Base-by-base conservation (phyloP, 1,284 basidiomycete species). In the Ceratorhiza oryzae-sativae region DNA sequence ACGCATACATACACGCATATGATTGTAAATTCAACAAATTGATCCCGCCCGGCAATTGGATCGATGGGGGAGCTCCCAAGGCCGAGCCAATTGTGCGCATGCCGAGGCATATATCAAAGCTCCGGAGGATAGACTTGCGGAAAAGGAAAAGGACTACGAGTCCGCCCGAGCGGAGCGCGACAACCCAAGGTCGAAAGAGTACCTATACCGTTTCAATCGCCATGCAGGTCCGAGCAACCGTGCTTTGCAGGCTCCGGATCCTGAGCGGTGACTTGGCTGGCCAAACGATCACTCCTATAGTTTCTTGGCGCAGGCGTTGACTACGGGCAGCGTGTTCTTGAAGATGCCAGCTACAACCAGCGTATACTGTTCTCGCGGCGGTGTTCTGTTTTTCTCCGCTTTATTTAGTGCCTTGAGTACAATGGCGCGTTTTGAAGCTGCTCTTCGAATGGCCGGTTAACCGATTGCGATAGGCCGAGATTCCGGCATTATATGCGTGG, bases 321-420 rank as follows among this genome's bases (percentile, higher is more conserved):
- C 20, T 48, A 48, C 20, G 46, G 46, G 46, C 5, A 48, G 46
- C 23, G 46, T 48, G 23, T 48, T 48, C 23, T 48, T 48, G 46
- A 48, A 48, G 46, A 48, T 48, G 46, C 18, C 15, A 5, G 46
- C 23, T 18, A n/a, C 46, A n/a, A 48, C 46, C 5, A 48, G 46
- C 23, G 46, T n/a, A 13, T 91, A 87, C 79, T 96, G 91, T 83
- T 89, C 90, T 15, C 87, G 93, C n/a, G 25, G 93, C 1, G 93
- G 93, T 81, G 79, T 81, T 20, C 75, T 83, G 71, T 84, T 83
- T 77, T 81, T 83, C 72, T 77, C 80, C 39, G 76, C 81, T 58
- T 77, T 81, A 18, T 85, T 80, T 48, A n/a, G 46, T 10, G 46
- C 46, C 6, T 18, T 78, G 83, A 48, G 83, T 71, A 80, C 82